phyloP scores from a whole-genome alignment of 2,329 filamentous ascomycete genomes.

The Aureobasidium lini region DNA sequence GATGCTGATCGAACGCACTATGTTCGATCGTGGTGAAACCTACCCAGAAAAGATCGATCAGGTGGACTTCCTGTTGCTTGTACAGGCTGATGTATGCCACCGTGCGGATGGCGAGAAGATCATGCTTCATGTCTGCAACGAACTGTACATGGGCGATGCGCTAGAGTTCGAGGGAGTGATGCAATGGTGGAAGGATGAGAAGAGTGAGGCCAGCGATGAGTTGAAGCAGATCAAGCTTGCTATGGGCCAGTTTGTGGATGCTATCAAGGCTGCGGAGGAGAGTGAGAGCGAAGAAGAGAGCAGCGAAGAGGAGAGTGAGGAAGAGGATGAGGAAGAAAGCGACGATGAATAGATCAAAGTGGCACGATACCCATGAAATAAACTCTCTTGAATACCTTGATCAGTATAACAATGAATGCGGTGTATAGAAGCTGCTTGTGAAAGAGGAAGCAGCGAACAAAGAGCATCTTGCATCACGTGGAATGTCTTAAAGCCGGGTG shows the following conservation, averaged over 20 bases:
- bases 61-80: constrained; percentile 71
- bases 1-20: constrained; percentile 50
- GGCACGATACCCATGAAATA: constrained; percentile 14
- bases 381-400: background rate
- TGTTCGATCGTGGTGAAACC: constrained; percentile 48
- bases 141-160: constrained; percentile 76
- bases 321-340: constrained; percentile 28
- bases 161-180: constrained; percentile 84
- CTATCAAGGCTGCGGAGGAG: constrained; percentile 59
- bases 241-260: constrained; percentile 70
- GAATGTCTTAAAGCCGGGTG: constrained; percentile 6
- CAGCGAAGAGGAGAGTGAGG: constrained; percentile 51
- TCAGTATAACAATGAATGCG: background rate
- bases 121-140: constrained; percentile 71
- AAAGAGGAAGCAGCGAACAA: background rate
- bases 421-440: background rate
- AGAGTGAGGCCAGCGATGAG: constrained; percentile 58
- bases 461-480: background rate
- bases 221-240: constrained; percentile 65
- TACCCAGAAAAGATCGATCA: constrained; percentile 56
- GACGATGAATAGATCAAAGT: constrained; percentile 17
- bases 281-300: constrained; percentile 66
- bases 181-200: constrained; percentile 77
- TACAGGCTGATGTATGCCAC: constrained; percentile 72
- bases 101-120: constrained; percentile 58